These are phyloP conservation scores for Macrophomina pseudophaseolina DNA, from an alignment of 2,329 filamentous ascomycete species.

Conservation along the genomic window DNA sequence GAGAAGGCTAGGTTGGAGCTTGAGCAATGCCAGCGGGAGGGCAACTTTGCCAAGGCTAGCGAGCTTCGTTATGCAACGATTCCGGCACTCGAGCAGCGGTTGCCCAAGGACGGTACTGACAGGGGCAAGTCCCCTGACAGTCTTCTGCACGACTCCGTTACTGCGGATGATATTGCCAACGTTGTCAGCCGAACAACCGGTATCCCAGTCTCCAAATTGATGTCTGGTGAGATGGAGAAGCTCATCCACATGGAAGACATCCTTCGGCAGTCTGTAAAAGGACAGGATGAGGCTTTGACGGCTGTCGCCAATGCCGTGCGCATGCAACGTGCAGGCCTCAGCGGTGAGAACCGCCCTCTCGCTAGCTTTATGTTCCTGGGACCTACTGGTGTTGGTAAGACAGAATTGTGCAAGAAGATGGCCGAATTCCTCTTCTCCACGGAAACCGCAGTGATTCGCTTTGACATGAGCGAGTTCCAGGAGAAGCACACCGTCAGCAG, in stretches of 20 bases:
- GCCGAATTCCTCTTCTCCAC: constrained; percentile 93
- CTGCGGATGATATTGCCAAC: constrained; percentile 87
- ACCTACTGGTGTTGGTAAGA: constrained; percentile 96
- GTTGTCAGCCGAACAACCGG: constrained; percentile 92
- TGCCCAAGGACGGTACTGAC: constrained; percentile 74
- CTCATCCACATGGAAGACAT: constrained; percentile 95
- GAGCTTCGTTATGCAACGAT: constrained; percentile 90
- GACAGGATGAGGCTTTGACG: constrained; percentile 90
- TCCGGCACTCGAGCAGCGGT: constrained; percentile 75
- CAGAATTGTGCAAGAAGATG: constrained; percentile 95
- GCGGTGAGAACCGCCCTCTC: constrained; percentile 86
- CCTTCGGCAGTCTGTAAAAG: constrained; percentile 80
- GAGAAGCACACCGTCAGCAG: constrained; percentile 96
- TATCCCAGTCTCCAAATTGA: constrained; percentile 90
- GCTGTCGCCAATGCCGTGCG: constrained; percentile 92
- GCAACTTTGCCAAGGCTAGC: constrained; percentile 88
- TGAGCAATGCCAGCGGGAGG: constrained; percentile 83
- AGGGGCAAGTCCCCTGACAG: constrained; percentile 51
- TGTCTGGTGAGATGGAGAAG: constrained; percentile 92
- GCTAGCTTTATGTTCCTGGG: constrained; percentile 98
- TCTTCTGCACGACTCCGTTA: constrained; percentile 93
- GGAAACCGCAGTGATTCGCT: constrained; percentile 86
- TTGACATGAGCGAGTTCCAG: constrained; percentile 98
- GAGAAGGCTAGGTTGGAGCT: constrained; percentile 85
- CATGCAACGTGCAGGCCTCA: constrained; percentile 89